A percentile compares a stretch with the other conserved stretches of the same genome.
These are phyloP conservation scores for Diaporthe citri DNA, from an alignment of 2,329 filamentous ascomycete species.

Conservation along the genomic window DNA sequence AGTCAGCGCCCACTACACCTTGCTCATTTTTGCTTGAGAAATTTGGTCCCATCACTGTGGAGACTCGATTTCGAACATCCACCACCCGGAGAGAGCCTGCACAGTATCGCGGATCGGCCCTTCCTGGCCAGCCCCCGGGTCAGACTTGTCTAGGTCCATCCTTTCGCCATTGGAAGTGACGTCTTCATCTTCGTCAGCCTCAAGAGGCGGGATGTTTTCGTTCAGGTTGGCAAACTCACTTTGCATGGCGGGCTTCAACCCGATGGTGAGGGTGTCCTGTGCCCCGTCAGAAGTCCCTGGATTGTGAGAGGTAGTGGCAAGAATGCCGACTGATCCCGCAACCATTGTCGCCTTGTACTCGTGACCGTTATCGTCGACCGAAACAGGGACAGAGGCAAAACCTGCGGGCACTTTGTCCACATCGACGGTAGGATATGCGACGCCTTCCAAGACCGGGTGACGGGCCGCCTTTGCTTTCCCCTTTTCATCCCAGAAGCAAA, in stretches of 20 bases:
- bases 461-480: background rate
- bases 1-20: background rate
- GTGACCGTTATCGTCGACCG: background rate
- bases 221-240: background rate
- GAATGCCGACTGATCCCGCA: background rate
- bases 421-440: background rate
- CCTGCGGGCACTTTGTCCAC: background rate
- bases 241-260: background rate
- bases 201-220: background rate
- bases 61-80: background rate
- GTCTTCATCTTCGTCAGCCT: background rate
- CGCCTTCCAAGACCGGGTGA: background rate
- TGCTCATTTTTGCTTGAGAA: background rate
- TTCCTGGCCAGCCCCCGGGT: background rate
- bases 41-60: background rate
- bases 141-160: background rate
- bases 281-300: background rate
- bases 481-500: slow-evolving; percentile 40
- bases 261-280: background rate
- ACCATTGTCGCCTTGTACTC: background rate
- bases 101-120: background rate
- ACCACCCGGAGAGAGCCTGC: background rate
- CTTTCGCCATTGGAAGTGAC: background rate
- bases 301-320: background rate
- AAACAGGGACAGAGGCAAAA: background rate